These are phyloP conservation scores for Rhizopus arrhizus DNA, from an alignment of 371 early-diverging fungal genomes.

Conservation along the genomic window DNA sequence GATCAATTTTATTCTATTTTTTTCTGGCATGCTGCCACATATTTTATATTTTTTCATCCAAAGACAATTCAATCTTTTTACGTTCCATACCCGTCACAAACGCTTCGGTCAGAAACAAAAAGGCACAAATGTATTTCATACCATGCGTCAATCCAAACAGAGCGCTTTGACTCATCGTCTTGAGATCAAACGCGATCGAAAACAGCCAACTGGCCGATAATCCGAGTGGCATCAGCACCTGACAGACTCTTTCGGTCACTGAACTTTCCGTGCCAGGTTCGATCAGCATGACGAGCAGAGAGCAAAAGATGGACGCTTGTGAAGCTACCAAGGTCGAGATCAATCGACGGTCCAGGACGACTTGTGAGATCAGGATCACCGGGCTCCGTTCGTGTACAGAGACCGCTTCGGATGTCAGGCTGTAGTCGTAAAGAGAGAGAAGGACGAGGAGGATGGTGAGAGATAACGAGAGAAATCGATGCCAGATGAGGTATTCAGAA, in stretches of 20 bases:
- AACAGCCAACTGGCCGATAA: conserved; percentile 47
- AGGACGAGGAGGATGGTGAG: background rate
- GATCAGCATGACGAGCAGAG: conserved; percentile 31
- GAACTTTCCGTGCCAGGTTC: background rate
- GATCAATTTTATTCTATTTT: background rate
- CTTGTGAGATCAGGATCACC: conserved; percentile 17
- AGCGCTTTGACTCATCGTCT: conserved; percentile 27
- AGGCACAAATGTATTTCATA: background rate
- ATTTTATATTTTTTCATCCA: conserved; percentile 9
- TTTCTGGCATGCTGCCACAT: background rate
- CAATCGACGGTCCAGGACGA: conserved; percentile 44
- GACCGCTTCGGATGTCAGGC: background rate
- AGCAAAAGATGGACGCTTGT: conserved; percentile 49
- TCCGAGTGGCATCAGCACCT: conserved; percentile 45
- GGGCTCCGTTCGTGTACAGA: background rate
- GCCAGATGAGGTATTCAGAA: background rate
- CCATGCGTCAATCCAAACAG: conserved; percentile 28
- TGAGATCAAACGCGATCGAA: conserved; percentile 43
- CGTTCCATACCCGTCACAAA: background rate
- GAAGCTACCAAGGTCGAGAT: conserved; percentile 50
- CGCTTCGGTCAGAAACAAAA: background rate
- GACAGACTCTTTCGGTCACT: conserved; percentile 31
- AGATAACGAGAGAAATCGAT: background rate
- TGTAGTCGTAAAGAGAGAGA: background rate
- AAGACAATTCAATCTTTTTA: conserved; percentile 14